These are phyloP conservation scores for Thalassiosira livingstoniorum DNA, from an alignment of 352 stramenopile species.

Conservation along the genomic window DNA sequence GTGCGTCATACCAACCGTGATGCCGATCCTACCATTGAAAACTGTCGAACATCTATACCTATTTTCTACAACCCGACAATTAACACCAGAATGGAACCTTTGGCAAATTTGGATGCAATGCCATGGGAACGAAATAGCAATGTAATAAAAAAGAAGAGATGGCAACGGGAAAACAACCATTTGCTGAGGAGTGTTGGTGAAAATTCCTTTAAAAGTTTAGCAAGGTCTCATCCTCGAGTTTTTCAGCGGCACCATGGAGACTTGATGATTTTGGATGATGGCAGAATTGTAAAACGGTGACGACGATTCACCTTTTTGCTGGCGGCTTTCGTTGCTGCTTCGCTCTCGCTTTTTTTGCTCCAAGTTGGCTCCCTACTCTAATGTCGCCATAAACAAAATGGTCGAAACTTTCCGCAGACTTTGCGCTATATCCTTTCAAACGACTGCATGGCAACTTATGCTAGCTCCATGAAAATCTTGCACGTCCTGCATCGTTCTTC, in stretches of 20 bases:
- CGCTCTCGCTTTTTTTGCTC: too few species aligned
- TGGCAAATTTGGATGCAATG: slow-evolving; percentile 43
- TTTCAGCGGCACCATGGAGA: slow-evolving; percentile 76
- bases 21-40: neutral
- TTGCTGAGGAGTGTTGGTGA: slow-evolving; percentile 68
- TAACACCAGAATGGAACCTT: slow-evolving; percentile 63
- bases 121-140: slow-evolving; percentile 47
- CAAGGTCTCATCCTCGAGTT: slow-evolving; percentile 69
- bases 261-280: slow-evolving; percentile 71
- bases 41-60: slow-evolving; percentile 65
- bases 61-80: slow-evolving; percentile 82
- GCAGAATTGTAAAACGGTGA: slow-evolving; percentile 47
- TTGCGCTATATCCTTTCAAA: too few species aligned
- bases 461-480: too few species aligned
- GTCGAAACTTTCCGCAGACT: too few species aligned
- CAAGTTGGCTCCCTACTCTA: too few species aligned
- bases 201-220: slow-evolving; percentile 83
- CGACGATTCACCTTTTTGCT: too few species aligned
- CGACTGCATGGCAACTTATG: too few species aligned
- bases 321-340: too few species aligned
- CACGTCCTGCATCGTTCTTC: too few species aligned
- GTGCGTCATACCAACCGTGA: slow-evolving; percentile 26
- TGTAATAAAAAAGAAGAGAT: slow-evolving; percentile 53
- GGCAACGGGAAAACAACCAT: slow-evolving; percentile 55
- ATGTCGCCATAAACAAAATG: too few species aligned